Percentiles rank a stretch among this genome's conserved stretches.
These are phyloP conservation scores for Phytopythium sindhum DNA, from an alignment of 352 stramenopile genomes.

Conservation along the genomic window DNA sequence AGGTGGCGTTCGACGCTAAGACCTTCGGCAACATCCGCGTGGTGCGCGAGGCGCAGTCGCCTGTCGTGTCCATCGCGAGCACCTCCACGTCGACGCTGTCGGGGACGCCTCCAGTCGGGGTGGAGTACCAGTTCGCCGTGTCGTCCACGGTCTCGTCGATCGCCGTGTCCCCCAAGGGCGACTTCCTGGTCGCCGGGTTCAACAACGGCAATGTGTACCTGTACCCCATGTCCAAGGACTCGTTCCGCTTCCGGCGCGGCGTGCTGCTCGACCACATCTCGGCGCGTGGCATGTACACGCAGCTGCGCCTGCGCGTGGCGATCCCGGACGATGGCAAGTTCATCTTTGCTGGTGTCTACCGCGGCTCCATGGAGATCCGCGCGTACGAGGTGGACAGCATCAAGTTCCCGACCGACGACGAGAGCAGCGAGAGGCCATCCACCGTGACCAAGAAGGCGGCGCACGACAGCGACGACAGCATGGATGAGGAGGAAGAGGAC, in stretches of 20 bases:
- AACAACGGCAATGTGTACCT: constrained; percentile 62
- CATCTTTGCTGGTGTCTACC: constrained; percentile 84
- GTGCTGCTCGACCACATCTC: constrained; percentile 82
- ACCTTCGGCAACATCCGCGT: constrained; percentile 63
- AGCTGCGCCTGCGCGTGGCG: constrained; percentile 75
- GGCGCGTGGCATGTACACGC: constrained; percentile 76
- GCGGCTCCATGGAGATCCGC: constrained; percentile 83
- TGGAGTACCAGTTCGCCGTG: constrained; percentile 64
- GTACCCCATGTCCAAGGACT: constrained; percentile 65
- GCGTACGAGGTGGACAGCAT: constrained; percentile 83
- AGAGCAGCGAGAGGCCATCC: constrained; percentile 6
- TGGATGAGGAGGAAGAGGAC: constrained; percentile 27
- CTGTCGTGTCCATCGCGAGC: constrained; percentile 35
- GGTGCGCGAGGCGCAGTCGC: constrained; percentile 40
- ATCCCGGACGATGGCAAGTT: constrained; percentile 78
- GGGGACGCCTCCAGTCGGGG: constrained; percentile 26
- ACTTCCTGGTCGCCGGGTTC: constrained; percentile 79
- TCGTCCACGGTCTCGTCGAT: constrained; percentile 75
- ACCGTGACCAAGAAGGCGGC: not conserved
- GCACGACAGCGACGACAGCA: constrained; percentile 23
- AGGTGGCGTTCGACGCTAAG: constrained; percentile 59
- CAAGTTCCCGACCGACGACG: constrained; percentile 37
- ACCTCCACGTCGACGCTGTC: constrained; percentile 20
- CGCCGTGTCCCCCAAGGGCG: constrained; percentile 58
- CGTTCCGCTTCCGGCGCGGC: constrained; percentile 59